These are phyloP conservation scores for Decorospora gaudefroyi DNA, from an alignment of 2,329 filamentous ascomycete species.

Conservation along the genomic window DNA sequence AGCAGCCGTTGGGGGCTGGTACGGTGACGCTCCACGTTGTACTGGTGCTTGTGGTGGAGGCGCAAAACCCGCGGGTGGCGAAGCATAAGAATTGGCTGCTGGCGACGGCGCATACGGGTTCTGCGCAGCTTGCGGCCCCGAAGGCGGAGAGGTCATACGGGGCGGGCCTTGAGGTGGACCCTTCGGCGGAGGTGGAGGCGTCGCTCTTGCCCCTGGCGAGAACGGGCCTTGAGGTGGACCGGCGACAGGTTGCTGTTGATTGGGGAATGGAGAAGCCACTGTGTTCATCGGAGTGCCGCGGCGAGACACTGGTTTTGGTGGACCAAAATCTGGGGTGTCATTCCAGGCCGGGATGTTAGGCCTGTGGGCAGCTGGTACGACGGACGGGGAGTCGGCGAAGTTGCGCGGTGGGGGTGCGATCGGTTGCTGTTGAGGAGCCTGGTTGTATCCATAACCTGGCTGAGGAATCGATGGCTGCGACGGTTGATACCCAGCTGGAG, in stretches of 20 bases:
- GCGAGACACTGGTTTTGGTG: constrained; percentile 70
- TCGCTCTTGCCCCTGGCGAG: constrained; percentile 62
- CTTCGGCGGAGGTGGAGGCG: constrained; percentile 83
- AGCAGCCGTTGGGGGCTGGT: constrained; percentile 78
- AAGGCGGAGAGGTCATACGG: constrained; percentile 69
- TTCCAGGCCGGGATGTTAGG: constrained; percentile 87
- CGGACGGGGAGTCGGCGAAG: constrained; percentile 66
- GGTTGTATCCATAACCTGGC: constrained; percentile 53
- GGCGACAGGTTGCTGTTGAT: constrained; percentile 59
- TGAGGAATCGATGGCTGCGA: constrained; percentile 44
- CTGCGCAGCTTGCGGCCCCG: constrained; percentile 58
- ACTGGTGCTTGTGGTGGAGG: constrained; percentile 61
- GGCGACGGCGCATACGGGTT: constrained; percentile 67
- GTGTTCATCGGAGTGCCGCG: constrained; percentile 73
- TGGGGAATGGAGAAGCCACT: constrained; percentile 75
- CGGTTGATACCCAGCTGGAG: constrained; percentile 60
- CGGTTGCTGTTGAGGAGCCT: constrained; percentile 49
- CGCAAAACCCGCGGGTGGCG: constrained; percentile 51
- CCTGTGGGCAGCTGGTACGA: constrained; percentile 66
- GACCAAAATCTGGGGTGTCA: constrained; percentile 80
- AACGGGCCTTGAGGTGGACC: constrained; percentile 62
- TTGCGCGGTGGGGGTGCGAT: constrained; percentile 67
- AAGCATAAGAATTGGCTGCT: constrained; percentile 61
- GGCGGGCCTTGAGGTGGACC: constrained; percentile 57
- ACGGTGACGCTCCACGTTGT: constrained; percentile 79